These are phyloP conservation scores for Grammothele lineata DNA, from an alignment of 768 basidiomycete genomes.

Conservation along the genomic window DNA sequence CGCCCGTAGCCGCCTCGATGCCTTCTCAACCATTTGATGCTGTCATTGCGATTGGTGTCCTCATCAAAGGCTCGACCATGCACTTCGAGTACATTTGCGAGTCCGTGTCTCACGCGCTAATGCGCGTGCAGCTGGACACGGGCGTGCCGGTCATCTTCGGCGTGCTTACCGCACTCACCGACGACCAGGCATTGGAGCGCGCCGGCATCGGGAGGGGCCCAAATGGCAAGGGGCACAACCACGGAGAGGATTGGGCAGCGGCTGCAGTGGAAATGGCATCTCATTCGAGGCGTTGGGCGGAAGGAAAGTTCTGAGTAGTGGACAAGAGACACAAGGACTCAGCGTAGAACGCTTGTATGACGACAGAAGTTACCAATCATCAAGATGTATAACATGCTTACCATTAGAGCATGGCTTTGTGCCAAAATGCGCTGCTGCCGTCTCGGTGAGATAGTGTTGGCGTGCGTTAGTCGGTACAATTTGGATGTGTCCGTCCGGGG, in stretches of 20 bases:
- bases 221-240: constrained; percentile 82
- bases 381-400: constrained; percentile 4
- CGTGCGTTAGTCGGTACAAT: no score
- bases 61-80: constrained; percentile 98
- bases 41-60: constrained; percentile 94
- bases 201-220: constrained; percentile 78
- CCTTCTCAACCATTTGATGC: constrained; percentile 80
- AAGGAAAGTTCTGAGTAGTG: constrained; percentile 52
- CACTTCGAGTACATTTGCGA: constrained; percentile 99
- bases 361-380: constrained; percentile 6
- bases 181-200: constrained; percentile 91
- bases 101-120: constrained; percentile 87
- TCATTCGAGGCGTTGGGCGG: constrained; percentile 59
- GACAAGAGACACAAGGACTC: constrained; percentile 2
- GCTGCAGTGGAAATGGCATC: constrained; percentile 93
- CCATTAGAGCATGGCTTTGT: no score
- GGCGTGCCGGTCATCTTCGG: constrained; percentile 96
- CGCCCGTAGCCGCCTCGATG: constrained; percentile 29
- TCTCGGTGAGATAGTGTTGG: no score
- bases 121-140: constrained; percentile 91
- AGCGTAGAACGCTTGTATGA: constrained; percentile 13
- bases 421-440: no score
- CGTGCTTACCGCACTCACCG: constrained; percentile 86
- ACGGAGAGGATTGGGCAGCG: constrained; percentile 96
- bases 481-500: no score